phyloP scores from a whole-genome alignment of 306 rosid species.

The Lotus japonicus region DNA sequence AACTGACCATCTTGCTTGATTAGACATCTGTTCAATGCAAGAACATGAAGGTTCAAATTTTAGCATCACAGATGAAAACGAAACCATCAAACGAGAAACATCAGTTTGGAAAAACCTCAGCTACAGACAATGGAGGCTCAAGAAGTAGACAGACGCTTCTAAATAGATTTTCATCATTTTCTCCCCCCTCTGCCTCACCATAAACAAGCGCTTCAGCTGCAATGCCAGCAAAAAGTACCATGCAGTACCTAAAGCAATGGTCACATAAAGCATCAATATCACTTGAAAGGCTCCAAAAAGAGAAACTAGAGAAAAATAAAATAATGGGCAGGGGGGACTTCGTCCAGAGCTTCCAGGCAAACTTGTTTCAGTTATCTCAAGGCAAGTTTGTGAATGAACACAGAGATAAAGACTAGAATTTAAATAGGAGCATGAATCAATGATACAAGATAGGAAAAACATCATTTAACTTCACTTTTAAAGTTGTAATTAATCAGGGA shows the following conservation, averaged over 20 bases:
- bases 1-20: conserved; percentile 98
- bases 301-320: not conserved
- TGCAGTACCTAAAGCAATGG: conserved; percentile 68
- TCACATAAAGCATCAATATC: conserved; percentile 15
- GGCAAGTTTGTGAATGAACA: not conserved
- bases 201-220: conserved; percentile 95
- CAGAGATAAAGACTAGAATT: not conserved
- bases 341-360: not conserved
- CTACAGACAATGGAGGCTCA: conserved; percentile 77
- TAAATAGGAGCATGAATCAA: not conserved
- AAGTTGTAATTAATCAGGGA: not conserved
- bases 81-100: conserved; percentile 9
- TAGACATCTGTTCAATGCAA: conserved; percentile 65
- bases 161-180: conserved; percentile 92
- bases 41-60: conserved; percentile 2
- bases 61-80: not conserved
- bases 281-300: not conserved
- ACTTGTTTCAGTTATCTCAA: not conserved
- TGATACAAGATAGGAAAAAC: not conserved
- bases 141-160: conserved; percentile 69
- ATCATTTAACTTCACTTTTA: not conserved
- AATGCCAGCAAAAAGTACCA: conserved; percentile 96
- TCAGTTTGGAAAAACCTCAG: conserved; percentile 50
- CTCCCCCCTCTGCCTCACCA: conserved; percentile 98
- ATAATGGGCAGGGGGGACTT: not conserved